Evolutionary conservation across 441 rosid genomes (phyloP).

Genomic region (Erodium texanum): DNA sequence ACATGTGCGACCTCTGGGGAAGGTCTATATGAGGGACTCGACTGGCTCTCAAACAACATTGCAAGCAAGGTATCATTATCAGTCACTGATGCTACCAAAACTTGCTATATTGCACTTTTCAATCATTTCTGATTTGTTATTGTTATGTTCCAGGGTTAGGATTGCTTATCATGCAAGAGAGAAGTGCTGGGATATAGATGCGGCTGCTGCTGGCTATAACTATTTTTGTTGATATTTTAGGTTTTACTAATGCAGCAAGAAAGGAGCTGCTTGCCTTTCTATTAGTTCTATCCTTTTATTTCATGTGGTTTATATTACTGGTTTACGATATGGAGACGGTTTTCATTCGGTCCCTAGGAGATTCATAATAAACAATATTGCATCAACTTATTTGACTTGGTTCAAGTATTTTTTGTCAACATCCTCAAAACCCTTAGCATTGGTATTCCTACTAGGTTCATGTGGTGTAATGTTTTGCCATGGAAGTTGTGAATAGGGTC

Average conservation of each 20-base stretch:
- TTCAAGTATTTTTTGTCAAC: no score
- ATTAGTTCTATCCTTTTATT: neutral
- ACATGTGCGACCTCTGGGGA: constrained; percentile 14
- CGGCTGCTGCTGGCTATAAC: neutral
- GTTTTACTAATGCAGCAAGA: neutral
- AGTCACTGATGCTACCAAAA: neutral
- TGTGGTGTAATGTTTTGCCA: no score
- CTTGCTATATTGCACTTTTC: neutral
- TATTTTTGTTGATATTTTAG: neutral
- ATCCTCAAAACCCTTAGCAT: no score
- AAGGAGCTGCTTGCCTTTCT: neutral
- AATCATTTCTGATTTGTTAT: neutral
- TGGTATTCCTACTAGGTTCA: no score
- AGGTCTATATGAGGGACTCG: constrained; percentile 26
- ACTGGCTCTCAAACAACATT: constrained; percentile 25
- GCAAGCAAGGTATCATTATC: constrained; percentile 13
- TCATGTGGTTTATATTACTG: neutral
- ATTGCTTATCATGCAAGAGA: neutral
- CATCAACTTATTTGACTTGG: neutral
- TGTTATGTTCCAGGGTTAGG: neutral
- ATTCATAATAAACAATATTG: no score
- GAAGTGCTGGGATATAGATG: neutral
- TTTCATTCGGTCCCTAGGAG: neutral
- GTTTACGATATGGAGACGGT: neutral
- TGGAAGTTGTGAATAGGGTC: no score